Percentiles rank a stretch among this genome's conserved stretches.
Conservation (phyloP, 306 rosid genomes). For the Crotalaria pallida region DNA sequence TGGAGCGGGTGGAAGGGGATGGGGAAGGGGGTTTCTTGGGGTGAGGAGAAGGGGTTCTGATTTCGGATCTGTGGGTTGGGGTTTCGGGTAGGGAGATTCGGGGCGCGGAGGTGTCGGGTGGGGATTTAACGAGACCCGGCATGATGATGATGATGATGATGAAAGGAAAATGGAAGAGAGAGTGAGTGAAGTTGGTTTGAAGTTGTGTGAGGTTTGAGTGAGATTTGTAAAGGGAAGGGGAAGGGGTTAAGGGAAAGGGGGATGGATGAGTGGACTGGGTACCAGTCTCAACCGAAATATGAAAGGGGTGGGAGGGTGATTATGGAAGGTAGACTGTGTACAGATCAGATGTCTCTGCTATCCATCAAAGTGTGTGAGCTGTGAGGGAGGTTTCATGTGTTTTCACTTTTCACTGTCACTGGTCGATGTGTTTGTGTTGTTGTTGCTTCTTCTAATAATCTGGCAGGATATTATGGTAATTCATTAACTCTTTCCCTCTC, state of each 20-base stretch:
- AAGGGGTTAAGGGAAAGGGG: not conserved
- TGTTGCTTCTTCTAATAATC: not conserved
- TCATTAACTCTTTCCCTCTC: not conserved
- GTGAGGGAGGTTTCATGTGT: constrained; percentile 31
- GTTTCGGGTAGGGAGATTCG: constrained; percentile 58
- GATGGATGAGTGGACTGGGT: constrained; percentile 34
- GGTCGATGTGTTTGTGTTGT: not conserved
- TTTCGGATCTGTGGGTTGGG: constrained; percentile 50
- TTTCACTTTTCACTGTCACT: constrained; percentile 17
- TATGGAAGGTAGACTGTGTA: not conserved
- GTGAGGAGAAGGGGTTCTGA: constrained; percentile 66
- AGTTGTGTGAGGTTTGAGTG: not conserved
- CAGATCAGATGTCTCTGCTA: constrained; percentile 46
- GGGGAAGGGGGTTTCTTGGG: constrained; percentile 71
- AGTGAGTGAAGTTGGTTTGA: not conserved
- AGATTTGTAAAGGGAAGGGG: not conserved
- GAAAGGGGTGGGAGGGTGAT: too few relatives aligned
- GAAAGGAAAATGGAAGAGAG: not conserved
- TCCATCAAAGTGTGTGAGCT: constrained; percentile 33
- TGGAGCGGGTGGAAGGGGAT: constrained; percentile 72
- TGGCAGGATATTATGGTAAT: constrained; percentile 25
- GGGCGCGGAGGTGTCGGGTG: constrained; percentile 57
- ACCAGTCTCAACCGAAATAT: constrained; percentile 31
- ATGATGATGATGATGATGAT: constrained; percentile 41
- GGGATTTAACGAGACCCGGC: constrained; percentile 90